Percentiles rank a stretch among this genome's conserved stretches.
These are phyloP conservation scores for Comarum palustre DNA, from an alignment of 306 rosid genomes.

Conservation along the genomic window DNA sequence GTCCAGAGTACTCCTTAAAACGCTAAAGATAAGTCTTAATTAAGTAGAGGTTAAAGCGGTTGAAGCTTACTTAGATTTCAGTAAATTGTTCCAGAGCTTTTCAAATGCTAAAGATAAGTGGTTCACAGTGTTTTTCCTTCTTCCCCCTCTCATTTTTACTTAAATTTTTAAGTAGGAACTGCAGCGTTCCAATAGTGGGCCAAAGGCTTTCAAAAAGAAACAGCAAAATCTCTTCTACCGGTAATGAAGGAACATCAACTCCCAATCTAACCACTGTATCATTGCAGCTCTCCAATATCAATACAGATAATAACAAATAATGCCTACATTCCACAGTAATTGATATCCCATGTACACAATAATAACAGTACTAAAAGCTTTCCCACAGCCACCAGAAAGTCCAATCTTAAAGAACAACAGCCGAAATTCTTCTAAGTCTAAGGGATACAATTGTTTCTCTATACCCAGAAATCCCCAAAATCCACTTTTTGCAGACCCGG, in stretches of 20 bases:
- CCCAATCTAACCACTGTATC: not conserved
- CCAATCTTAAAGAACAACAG: not conserved
- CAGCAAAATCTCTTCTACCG: not conserved
- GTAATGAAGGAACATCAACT: not conserved
- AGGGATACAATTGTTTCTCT: not conserved
- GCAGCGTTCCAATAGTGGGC: not conserved
- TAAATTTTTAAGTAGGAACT: not conserved
- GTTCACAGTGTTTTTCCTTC: too few relatives aligned
- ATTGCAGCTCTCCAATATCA: not conserved
- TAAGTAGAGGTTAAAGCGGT: not conserved
- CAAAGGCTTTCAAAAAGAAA: not conserved
- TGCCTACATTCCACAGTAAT: not conserved
- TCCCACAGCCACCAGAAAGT: not conserved
- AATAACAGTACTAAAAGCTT: not conserved
- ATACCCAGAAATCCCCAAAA: not conserved
- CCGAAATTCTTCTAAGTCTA: not conserved
- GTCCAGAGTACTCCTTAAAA: not conserved
- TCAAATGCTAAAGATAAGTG: not conserved
- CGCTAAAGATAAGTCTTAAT: not conserved
- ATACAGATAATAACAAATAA: not conserved
- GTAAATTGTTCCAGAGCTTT: not conserved
- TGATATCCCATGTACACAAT: not conserved
- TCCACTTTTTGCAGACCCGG: not conserved
- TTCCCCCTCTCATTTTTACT: not conserved
- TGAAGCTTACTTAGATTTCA: not conserved